These are phyloP conservation scores for Phialophora tarda DNA, from an alignment of 2,329 filamentous ascomycete genomes.

Conservation along the genomic window DNA sequence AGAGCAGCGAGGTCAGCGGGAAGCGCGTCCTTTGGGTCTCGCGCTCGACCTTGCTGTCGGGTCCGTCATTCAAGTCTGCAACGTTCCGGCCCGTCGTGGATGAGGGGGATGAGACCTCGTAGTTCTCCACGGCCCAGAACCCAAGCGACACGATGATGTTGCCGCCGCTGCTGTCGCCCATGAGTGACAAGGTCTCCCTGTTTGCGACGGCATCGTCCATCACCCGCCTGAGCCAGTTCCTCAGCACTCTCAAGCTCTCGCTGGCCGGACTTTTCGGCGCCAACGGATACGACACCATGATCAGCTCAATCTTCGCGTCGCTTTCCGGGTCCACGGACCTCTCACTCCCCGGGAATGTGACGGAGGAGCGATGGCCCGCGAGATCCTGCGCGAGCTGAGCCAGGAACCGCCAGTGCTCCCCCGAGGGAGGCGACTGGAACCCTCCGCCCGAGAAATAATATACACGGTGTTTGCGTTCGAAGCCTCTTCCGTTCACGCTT, in stretches of 20 bases:
- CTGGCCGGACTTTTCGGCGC: conserved; percentile 60
- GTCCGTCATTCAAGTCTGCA: background rate
- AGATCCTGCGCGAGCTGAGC: conserved; percentile 54
- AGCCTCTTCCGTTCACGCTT: conserved; percentile 6
- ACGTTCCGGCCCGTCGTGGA: too few relatives aligned
- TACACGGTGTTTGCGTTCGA: conserved; percentile 44
- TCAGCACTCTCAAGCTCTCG: conserved; percentile 55
- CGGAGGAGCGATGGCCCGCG: conserved; percentile 1
- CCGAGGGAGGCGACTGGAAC: conserved; percentile 59
- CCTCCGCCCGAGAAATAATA: conserved; percentile 64
- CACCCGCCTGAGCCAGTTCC: conserved; percentile 52
- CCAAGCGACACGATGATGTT: conserved; percentile 55
- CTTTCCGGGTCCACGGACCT: conserved; percentile 1
- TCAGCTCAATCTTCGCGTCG: conserved; percentile 48
- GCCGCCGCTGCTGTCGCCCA: conserved; percentile 62
- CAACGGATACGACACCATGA: conserved; percentile 60
- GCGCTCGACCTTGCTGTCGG: background rate
- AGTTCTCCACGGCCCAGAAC: conserved; percentile 35
- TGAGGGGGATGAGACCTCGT: background rate
- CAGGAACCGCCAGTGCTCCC: conserved; percentile 60
- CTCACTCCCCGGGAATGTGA: conserved; percentile 5
- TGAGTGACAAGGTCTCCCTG: conserved; percentile 55
- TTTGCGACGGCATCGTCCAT: conserved; percentile 48
- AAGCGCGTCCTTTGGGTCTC: conserved; percentile 4
- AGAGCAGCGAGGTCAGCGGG: conserved; percentile 44